A percentile compares a stretch with the other conserved stretches of the same genome.
phyloP scores from a whole-genome alignment of 805 yeast species.

The Yarrowia divulgata region DNA sequence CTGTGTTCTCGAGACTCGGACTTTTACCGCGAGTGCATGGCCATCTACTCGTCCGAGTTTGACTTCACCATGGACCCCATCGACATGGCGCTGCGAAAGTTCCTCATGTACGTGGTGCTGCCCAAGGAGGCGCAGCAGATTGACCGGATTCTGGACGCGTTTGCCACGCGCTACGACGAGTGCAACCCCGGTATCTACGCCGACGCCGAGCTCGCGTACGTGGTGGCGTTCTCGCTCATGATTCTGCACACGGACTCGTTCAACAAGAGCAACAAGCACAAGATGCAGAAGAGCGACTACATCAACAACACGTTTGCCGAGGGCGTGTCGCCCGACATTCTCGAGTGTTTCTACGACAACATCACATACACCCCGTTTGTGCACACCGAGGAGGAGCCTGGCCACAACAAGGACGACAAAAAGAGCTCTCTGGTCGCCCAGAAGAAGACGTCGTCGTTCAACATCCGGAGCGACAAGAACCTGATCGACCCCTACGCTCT shows the following conservation, averaged over 20 bases:
- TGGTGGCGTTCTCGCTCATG: slow-evolving; percentile 67
- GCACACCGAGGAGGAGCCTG: slow-evolving; percentile 53
- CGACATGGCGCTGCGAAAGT: slow-evolving; percentile 68
- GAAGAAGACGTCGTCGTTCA: slow-evolving; percentile 42
- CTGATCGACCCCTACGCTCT: slow-evolving; percentile 52
- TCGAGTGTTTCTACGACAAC: slow-evolving; percentile 69
- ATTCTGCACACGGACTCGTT: slow-evolving; percentile 79
- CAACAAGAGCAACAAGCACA: slow-evolving; percentile 69
- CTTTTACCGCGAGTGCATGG: slow-evolving; percentile 48
- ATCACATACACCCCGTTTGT: slow-evolving; percentile 66
- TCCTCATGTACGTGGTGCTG: slow-evolving; percentile 63
- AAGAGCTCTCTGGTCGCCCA: slow-evolving; percentile 23
- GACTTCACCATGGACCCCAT: slow-evolving; percentile 63
- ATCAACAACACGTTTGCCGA: slow-evolving; percentile 55
- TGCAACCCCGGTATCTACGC: slow-evolving; percentile 54
- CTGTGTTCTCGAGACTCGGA: slow-evolving; percentile 49
- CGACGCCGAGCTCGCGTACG: slow-evolving; percentile 63
- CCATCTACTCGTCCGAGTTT: slow-evolving; percentile 52
- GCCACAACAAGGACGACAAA: slow-evolving; percentile 15
- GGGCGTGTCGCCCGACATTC: slow-evolving; percentile 50
- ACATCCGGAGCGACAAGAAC: slow-evolving; percentile 43
- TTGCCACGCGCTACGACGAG: slow-evolving; percentile 60
- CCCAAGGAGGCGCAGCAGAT: slow-evolving; percentile 82
- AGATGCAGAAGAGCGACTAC: slow-evolving; percentile 71
- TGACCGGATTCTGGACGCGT: slow-evolving; percentile 67